Percentiles rank a stretch among this genome's conserved stretches.
These are phyloP conservation scores for Rhazya stricta DNA, from an alignment of 257 asterid genomes.

Conservation along the genomic window DNA sequence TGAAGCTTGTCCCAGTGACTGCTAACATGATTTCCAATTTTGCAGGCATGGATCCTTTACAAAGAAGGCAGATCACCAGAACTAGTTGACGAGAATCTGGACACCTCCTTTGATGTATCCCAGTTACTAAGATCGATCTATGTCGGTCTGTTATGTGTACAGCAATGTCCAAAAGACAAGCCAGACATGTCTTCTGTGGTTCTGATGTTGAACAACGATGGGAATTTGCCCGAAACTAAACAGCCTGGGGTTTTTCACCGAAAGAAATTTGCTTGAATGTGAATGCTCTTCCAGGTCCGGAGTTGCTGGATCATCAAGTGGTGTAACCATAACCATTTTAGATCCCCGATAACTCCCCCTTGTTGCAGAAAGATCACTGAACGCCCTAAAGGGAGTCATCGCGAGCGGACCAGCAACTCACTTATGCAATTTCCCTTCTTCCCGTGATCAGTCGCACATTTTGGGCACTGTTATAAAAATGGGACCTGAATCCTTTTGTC, in stretches of 20 bases:
- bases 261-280: slow-evolving; percentile 7
- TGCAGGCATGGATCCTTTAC: slow-evolving; percentile 32
- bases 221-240: slow-evolving; percentile 25
- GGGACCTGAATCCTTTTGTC: too few relatives aligned
- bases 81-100: slow-evolving; percentile 18
- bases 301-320: neutral
- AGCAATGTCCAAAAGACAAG: slow-evolving; percentile 29
- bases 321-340: neutral
- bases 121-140: slow-evolving; percentile 31
- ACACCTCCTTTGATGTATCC: neutral
- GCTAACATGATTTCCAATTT: neutral
- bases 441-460: too few relatives aligned
- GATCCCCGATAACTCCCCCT: too few relatives aligned
- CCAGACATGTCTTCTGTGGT: slow-evolving; percentile 37
- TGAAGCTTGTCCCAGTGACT: neutral
- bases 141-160: slow-evolving; percentile 40
- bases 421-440: too few relatives aligned
- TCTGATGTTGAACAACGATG: slow-evolving; percentile 28
- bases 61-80: slow-evolving; percentile 24
- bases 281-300: neutral
- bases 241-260: slow-evolving; percentile 36
- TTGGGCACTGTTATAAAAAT: too few relatives aligned
- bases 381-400: too few relatives aligned
- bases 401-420: too few relatives aligned
- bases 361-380: too few relatives aligned